Base-by-base conservation (phyloP, 495 filamentous ascomycete species). In the Haplographium delicatum region DNA sequence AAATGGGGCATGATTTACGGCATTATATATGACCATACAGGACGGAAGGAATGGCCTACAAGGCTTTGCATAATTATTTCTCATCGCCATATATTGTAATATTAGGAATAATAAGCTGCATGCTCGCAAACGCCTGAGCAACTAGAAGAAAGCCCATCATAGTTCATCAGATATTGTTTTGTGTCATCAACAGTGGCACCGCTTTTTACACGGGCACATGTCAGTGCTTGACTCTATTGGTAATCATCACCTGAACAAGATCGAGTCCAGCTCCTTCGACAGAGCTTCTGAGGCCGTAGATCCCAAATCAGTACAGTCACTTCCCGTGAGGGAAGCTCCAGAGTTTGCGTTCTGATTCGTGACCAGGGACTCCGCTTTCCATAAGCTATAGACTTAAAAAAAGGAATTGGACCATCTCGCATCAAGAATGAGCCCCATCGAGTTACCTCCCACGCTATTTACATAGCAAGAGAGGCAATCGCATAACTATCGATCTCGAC, bases 341-440 rank as follows among this genome's bases (percentile, higher is more conserved):
- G 44, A 66, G 53, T 54, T 41, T 59, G 27, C 13, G 43, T 37
- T 57, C 44, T 34, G 30, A 44, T 60, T 53, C 38, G 41, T 34
- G 28, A 44, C 23, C 26, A 26, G 3, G 13, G 50, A 57, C 68
- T 67, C 74, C 72, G 72, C 73, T 78, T 81, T 81, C 62, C 66
- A 80, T 81, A 82, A 81, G 79, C 79, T 79, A 81, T 78, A 74
- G 79, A 83, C 73, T 70, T 70, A 41, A 59, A 62, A 65, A 71
- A 68, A 67, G n/a, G 67, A 70, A 63, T 24, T 50, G 75, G 76
- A 80, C 86, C 83, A n/a, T 86, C 91, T 96, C 90, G 89, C 86
- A 82, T 88, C 93, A 88, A 96, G 89, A 96, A 95, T 98, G 89
- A 96, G 93, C 93, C 93, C 93, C 93, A 95, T 98, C 89, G 89